Evolutionary conservation across 192 early-diverging fungal species (phyloP), one percentile per base, ranked within the genome.

Genomic region (Coemansia sp.): DNA sequence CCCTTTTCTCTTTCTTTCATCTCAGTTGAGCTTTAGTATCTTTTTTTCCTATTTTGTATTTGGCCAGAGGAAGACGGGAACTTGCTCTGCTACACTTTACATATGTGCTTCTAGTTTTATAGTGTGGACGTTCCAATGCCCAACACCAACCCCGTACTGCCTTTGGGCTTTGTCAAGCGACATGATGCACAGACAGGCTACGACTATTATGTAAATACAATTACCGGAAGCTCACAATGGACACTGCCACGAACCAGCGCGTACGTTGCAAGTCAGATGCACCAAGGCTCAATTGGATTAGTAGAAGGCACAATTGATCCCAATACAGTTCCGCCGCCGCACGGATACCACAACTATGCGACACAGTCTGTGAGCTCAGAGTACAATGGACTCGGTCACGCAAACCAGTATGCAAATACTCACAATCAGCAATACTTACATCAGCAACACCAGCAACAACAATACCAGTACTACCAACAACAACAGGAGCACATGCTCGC

Each of bases 191-290:
- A 50, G 24, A 61, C 59, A 9, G 59, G 59, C 6, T 61, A 61
- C 24, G 24, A 47, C 24, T 61, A 41, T 29, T 61, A 61, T 61
- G 48, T 61, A 20, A 61, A 61, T 47, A 26, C 49, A 20, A 32
- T 50, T 39, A 61, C 59, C 7, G 59, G 59, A 5, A 47, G 27
- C 10, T 61, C 59, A 27, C 59, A 61, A 16, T 61, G 59, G 59
- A 61, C 59, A 3, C 12, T 61, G 16, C 59, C 59, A 16, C 43
- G 27, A 22, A 24, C 32, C 49, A 50, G 59, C 32, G 59, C 59
- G 8, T 61, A 61, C 41, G 49, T 47, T 14, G 22, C 32, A 18
- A 61, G 59, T 20, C 26, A 35, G 9, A 26, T 61, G 19, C 32
- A 61, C 18, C 45, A 24, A 12, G 48, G 48, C 3, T 20, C 55